These are phyloP conservation scores for Erythrophleum fordii DNA, from an alignment of 306 rosid species.

Conservation along the genomic window DNA sequence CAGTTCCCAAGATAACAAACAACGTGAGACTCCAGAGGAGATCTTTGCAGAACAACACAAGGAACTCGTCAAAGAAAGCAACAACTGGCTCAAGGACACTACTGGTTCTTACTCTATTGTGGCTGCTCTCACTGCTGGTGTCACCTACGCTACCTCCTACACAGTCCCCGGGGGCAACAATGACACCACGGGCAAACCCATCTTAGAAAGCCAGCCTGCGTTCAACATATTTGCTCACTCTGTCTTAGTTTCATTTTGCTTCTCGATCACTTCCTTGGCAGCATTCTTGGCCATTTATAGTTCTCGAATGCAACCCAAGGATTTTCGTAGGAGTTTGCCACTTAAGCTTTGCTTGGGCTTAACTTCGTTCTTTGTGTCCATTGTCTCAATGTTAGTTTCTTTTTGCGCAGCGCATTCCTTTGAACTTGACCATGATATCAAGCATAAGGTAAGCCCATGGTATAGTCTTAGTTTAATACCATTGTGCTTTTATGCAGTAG, in stretches of 20 bases:
- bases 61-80: background rate
- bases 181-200: background rate
- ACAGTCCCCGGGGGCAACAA: background rate
- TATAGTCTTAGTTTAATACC: conserved; percentile 35
- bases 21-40: background rate
- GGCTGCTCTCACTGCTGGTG: background rate
- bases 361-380: conserved; percentile 15
- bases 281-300: conserved; percentile 15
- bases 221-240: background rate
- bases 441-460: background rate
- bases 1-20: background rate
- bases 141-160: background rate
- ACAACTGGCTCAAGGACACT: conserved; percentile 19
- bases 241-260: background rate
- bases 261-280: no score
- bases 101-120: conserved; percentile 33
- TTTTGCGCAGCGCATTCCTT: conserved; percentile 51
- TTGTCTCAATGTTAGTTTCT: conserved; percentile 40
- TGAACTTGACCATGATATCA: background rate
- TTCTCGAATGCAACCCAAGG: conserved; percentile 15
- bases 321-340: background rate
- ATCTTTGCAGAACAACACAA: background rate
- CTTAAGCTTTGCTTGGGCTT: conserved; percentile 18
- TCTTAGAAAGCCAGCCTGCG: background rate
- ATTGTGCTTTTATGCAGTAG: conserved; percentile 29